Evolutionary conservation across 768 basidiomycete species (phyloP).

Genomic region (Serendipita sp.): DNA sequence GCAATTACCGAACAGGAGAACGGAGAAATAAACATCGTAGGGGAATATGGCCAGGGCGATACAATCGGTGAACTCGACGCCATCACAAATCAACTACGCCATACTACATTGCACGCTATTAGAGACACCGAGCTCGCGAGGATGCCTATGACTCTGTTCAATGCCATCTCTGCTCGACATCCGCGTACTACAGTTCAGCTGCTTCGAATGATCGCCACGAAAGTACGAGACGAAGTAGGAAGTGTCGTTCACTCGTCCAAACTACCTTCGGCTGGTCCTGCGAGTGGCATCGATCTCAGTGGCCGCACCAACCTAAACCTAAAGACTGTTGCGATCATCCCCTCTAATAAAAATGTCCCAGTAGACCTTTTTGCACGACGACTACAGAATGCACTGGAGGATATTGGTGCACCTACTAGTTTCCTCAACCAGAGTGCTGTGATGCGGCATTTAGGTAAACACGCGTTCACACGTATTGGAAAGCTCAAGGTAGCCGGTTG

Average conservation of each 20-base stretch:
- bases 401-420: slow-evolving; percentile 83
- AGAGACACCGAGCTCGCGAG: slow-evolving; percentile 93
- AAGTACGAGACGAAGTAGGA: slow-evolving; percentile 69
- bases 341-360: slow-evolving; percentile 73
- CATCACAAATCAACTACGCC: slow-evolving; percentile 75
- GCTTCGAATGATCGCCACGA: slow-evolving; percentile 77
- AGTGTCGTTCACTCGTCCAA: slow-evolving; percentile 26
- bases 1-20: slow-evolving; percentile 68
- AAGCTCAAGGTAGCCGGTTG: slow-evolving; percentile 89
- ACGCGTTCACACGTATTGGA: slow-evolving; percentile 93
- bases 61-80: slow-evolving; percentile 96
- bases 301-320: slow-evolving; percentile 72
- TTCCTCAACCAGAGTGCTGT: slow-evolving; percentile 91
- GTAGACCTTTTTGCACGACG: slow-evolving; percentile 81
- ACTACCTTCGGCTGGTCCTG: slow-evolving; percentile 18
- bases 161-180: slow-evolving; percentile 66
- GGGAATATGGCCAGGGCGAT: slow-evolving; percentile 94
- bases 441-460: slow-evolving; percentile 78
- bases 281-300: slow-evolving; percentile 17
- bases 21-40: slow-evolving; percentile 65
- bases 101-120: slow-evolving; percentile 90
- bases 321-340: slow-evolving; percentile 88
- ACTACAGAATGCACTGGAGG: slow-evolving; percentile 73
- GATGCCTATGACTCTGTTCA: slow-evolving; percentile 95
- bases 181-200: slow-evolving; percentile 20